Evolutionary conservation across 768 basidiomycete genomes (phyloP).

Genomic region (Tylopilus subfusipes): DNA sequence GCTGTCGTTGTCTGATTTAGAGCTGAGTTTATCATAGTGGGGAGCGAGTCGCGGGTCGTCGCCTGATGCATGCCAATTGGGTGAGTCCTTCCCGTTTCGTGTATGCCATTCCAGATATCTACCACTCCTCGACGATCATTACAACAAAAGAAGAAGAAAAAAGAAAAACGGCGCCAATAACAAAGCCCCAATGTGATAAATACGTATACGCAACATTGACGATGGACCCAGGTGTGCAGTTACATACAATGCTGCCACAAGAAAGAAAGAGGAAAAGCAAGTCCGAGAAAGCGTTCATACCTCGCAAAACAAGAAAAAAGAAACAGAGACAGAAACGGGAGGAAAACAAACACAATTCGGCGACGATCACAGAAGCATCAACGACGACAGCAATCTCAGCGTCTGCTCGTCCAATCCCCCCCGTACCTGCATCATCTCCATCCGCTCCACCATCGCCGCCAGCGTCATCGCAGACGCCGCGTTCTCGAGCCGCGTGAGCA

Average conservation of each 20-base stretch:
- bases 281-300: neutral
- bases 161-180: neutral
- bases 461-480: constrained; percentile 40
- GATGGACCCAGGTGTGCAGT: neutral
- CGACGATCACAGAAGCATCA: constrained; percentile 24
- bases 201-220: neutral
- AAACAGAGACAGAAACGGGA: neutral
- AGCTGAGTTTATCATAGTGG: too few species aligned
- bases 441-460: constrained; percentile 7
- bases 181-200: neutral
- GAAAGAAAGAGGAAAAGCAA: neutral
- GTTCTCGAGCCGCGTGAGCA: constrained; percentile 76
- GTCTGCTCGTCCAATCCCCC: constrained; percentile 48
- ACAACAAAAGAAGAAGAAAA: neutral
- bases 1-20: too few species aligned
- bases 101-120: neutral
- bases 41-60: too few species aligned
- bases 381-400: constrained; percentile 40
- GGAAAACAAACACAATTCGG: too few species aligned
- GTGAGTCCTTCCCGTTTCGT: neutral
- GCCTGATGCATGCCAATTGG: too few species aligned
- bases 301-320: neutral
- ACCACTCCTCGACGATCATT: neutral
- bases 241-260: constrained; percentile 4
- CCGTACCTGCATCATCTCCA: constrained; percentile 35